Evolutionary conservation across 2,329 filamentous ascomycete species (phyloP), one percentile per base, ranked within the genome.

Genomic region (Elsinoe batatas): DNA sequence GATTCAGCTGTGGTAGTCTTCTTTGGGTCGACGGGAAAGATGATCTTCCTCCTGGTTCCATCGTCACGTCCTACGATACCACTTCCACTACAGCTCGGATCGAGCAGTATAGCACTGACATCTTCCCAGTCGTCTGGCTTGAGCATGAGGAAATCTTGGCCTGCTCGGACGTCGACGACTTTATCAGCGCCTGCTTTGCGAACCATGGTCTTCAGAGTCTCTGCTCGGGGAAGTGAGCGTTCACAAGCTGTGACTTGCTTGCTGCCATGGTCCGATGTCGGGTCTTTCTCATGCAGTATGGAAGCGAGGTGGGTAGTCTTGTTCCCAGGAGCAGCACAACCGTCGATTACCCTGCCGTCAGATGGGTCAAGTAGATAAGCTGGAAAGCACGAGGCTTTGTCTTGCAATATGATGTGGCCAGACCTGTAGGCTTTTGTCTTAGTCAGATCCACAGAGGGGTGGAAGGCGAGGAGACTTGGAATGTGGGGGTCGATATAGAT

Each of bases 371-470:
- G 75, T 2, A 98, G 75, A 66, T 93, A 93, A 0, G 91, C 93
- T 0, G 93, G 93, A 65, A 98, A 96, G 67, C 93, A 98, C 0
- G 91, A 96, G 0, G 93, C 91, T 70, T 96, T 97, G 66, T 97
- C 93, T 68, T 98, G 93, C 20, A 97, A 74, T 58, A 97, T 95
- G 54, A 97, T 81, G 46, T 83, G 79, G 1, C 91, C 91, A 1
- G 79, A 74, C 12, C 74, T 78, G 69, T 97, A 97, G 0, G 89
- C 85, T 12, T 79, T 71, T 6, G 82, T 84, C 59, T 83, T 85
- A 17, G 82, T 84, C 42, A 96, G 75, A 64, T 95, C 87, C 36
- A 79, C 76, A 1, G 79, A 77, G 0, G 85, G 81, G 2, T 88
- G 83, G 1, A 95, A 73, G 1, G 90, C 93, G 5, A 98, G 69